Base-by-base conservation (phyloP, 345 rosid genomes). In the Moringa oleifera region DNA sequence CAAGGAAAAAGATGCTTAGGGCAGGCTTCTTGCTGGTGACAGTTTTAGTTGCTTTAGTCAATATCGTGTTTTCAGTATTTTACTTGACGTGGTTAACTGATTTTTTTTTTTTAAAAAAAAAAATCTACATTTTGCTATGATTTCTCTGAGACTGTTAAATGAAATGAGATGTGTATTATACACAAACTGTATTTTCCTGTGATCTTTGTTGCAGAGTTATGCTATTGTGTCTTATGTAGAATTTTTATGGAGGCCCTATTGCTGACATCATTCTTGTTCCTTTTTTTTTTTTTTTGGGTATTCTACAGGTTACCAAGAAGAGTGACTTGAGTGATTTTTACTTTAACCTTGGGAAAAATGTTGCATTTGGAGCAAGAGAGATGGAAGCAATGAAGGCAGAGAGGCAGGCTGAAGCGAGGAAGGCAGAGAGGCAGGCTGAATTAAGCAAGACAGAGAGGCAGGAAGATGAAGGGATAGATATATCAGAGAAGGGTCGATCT, bases 241-340 rank as follows among this genome's bases (percentile, higher is more conserved):
- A 41, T 16, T 41, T 41, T 15, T 4, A 15, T 18, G 0, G 24
- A 56, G 36, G 31, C 9, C 18, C 11, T 67, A 18, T 54, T 11
- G 59, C 25, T 21, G 24, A 22, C 25, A 24, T 31, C n/a, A n/a
- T n/a, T n/a, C n/a, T n/a, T n/a, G n/a, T n/a, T n/a, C n/a, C n/a
- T n/a, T 31, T 22, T 49, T 36, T 0, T 9, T 66, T 63, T 23
- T 51, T 36, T 71, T 65, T 61, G 37, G 75, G 25, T 64, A 22
- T 69, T 66, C 36, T 37, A 18, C 59, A 90, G 99, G 97, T 90
- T 69, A 86, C 95, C 25, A 90, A 85, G 86, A 94, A 94, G 82
- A 84, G 65, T 11, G 93, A 88, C 68, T 72, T 90, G 85, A 83
- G 77, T 52, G 96, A 94, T 62, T 88, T 94, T 69, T 88, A 94